phyloP scores from a whole-genome alignment of 2,329 filamentous ascomycete species.

The Arthrobotrys entomopaga region DNA sequence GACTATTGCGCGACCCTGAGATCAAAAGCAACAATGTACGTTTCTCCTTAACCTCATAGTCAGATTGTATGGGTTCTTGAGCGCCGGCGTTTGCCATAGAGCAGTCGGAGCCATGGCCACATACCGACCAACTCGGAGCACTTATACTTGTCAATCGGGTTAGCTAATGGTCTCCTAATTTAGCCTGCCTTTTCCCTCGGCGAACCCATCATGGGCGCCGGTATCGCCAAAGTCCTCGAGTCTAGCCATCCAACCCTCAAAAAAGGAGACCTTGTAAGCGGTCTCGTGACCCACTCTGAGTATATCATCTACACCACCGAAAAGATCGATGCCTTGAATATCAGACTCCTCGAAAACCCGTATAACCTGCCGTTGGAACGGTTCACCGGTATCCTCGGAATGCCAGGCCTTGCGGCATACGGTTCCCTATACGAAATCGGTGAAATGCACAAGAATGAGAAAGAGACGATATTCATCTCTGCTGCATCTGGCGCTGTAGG shows the following conservation, averaged over 20 bases:
- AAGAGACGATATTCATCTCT: constrained; percentile 77
- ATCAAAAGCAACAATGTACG: constrained; percentile 72
- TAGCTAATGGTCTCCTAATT: not conserved
- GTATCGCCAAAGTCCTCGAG: constrained; percentile 76
- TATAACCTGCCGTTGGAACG: constrained; percentile 72
- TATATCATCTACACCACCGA: constrained; percentile 70
- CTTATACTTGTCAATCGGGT: too few relatives aligned
- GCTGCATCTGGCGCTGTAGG: constrained; percentile 84
- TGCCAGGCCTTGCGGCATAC: constrained; percentile 81
- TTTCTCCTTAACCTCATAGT: too few relatives aligned
- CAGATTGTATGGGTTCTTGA: too few relatives aligned
- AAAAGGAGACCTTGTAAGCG: constrained; percentile 74
- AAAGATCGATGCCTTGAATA: constrained; percentile 62
- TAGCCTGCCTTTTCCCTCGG: constrained; percentile 69
- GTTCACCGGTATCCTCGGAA: constrained; percentile 80
- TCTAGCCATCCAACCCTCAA: constrained; percentile 73
- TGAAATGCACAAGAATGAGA: constrained; percentile 76
- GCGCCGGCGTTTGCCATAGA: not conserved
- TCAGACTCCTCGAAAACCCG: constrained; percentile 74
- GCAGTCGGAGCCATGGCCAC: not conserved
- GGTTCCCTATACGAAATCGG: constrained; percentile 78
- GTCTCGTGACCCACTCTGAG: constrained; percentile 72
- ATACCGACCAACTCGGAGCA: too few relatives aligned
- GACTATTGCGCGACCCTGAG: constrained; percentile 75
- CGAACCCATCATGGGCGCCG: constrained; percentile 72